Percentiles rank a stretch among this genome's conserved stretches.
Conservation (phyloP, 2,329 filamentous ascomycete species). For the Ophiostoma angusticollis region DNA sequence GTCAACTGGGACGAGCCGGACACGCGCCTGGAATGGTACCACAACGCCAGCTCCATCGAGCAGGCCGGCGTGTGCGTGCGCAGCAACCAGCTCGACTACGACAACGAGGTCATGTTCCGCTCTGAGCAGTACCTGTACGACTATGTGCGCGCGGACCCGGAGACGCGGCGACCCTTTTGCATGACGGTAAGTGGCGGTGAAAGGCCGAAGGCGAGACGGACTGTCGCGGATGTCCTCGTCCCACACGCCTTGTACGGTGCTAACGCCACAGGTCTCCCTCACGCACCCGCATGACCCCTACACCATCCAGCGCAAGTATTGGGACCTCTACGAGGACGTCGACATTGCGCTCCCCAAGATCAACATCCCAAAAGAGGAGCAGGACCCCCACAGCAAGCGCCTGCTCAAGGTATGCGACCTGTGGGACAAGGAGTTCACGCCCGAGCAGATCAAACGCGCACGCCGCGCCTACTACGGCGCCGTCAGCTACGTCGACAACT, state of each 20-base stretch:
- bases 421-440: constrained; percentile 69
- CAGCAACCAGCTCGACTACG: constrained; percentile 91
- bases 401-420: constrained; percentile 78
- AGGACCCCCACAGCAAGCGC: constrained; percentile 78
- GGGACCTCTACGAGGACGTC: constrained; percentile 81
- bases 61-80: constrained; percentile 80
- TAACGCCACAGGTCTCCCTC: constrained; percentile 51
- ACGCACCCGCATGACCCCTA: constrained; percentile 94
- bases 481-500: constrained; percentile 87
- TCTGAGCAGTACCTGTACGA: constrained; percentile 84
- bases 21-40: constrained; percentile 81
- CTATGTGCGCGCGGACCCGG: constrained; percentile 66
- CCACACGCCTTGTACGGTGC: too few species aligned
- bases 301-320: constrained; percentile 85
- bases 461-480: constrained; percentile 85
- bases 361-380: constrained; percentile 63
- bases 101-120: constrained; percentile 91
- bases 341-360: constrained; percentile 76
- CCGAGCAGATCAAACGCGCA: constrained; percentile 75
- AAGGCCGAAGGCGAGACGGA: too few species aligned
- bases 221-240: too few species aligned
- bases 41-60: constrained; percentile 87
- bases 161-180: constrained; percentile 65
- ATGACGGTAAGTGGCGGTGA: constrained; percentile 60
- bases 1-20: constrained; percentile 93